phyloP scores from a whole-genome alignment of 768 basidiomycete species.

The Pleurotus giganteus region DNA sequence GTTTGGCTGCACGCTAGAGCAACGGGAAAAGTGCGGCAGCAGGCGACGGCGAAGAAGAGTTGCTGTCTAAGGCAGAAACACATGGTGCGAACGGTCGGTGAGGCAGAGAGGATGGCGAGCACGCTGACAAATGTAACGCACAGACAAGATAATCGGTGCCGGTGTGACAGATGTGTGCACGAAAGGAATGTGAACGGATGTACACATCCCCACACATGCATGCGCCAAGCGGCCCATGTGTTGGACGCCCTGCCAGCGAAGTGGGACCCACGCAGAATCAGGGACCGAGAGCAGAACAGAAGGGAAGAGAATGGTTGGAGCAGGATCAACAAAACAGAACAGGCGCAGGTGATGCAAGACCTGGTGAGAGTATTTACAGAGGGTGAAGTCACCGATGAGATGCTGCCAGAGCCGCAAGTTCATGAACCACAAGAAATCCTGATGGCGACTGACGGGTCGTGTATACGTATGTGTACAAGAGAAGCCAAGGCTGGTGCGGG shows the following conservation, averaged over 20 bases:
- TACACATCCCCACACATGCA: not conserved
- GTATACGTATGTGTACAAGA: not conserved
- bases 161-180: not conserved
- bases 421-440: not conserved
- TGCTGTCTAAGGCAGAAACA: constrained; percentile 6
- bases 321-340: too few relatives aligned
- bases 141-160: not conserved
- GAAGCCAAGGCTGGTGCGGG: not conserved
- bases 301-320: too few relatives aligned
- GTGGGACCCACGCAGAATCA: constrained; percentile 4
- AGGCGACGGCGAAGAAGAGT: too few relatives aligned
- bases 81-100: not conserved
- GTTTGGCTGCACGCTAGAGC: not conserved
- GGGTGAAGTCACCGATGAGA: not conserved
- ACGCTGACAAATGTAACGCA: not conserved
- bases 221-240: not conserved
- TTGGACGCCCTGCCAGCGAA: constrained; percentile 1
- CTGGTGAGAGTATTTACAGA: constrained; percentile 4
- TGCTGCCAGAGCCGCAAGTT: not conserved
- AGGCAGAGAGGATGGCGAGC: not conserved
- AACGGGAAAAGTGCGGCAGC: not conserved
- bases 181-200: not conserved
- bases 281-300: not conserved
- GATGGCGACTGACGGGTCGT: constrained; percentile 1
- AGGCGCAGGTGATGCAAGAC: not conserved